Evolutionary conservation across 148 eudicot genomes (phyloP).

Genomic region (Suaeda aralocaspica): DNA sequence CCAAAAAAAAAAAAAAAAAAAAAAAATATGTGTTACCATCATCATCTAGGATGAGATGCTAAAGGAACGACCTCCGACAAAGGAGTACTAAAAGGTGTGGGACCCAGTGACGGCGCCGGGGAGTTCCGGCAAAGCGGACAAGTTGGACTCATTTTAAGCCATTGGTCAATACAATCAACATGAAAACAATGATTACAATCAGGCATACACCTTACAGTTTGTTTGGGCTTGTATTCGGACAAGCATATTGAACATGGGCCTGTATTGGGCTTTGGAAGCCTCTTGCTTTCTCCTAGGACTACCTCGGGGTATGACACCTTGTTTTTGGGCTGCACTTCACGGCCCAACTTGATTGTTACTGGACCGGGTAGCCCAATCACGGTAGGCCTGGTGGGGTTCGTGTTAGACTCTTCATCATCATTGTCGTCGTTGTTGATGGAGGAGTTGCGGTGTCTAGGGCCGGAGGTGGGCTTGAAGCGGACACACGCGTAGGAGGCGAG

Average conservation of each 20-base stretch:
- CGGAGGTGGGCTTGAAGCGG: slow-evolving; percentile 25
- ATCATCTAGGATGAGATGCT: slow-evolving; percentile 31
- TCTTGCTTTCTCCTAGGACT: slow-evolving; percentile 36
- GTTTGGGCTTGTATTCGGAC: slow-evolving; percentile 28
- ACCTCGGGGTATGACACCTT: slow-evolving; percentile 16
- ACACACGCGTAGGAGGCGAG: slow-evolving; percentile 38
- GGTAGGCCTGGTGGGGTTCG: background rate
- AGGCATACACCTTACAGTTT: slow-evolving; percentile 34
- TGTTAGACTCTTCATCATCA: too few species aligned
- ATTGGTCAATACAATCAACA: slow-evolving; percentile 32
- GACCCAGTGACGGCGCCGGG: slow-evolving; percentile 21
- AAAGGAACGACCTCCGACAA: slow-evolving; percentile 32
- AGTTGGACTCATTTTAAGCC: slow-evolving; percentile 34
- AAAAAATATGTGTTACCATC: background rate
- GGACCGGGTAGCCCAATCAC: slow-evolving; percentile 30
- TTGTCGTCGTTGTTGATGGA: background rate
- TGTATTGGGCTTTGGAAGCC: slow-evolving; percentile 36
- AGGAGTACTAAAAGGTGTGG: slow-evolving; percentile 22
- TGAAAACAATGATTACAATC: slow-evolving; percentile 44
- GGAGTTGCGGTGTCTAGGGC: background rate
- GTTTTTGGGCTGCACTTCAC: slow-evolving; percentile 24
- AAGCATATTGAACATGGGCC: slow-evolving; percentile 40
- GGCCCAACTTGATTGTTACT: slow-evolving; percentile 16
- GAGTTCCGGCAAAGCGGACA: slow-evolving; percentile 41
- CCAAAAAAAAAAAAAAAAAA: background rate